Base-by-base conservation (phyloP, 805 yeast genomes). In the Wickerhamiella shivajii region DNA sequence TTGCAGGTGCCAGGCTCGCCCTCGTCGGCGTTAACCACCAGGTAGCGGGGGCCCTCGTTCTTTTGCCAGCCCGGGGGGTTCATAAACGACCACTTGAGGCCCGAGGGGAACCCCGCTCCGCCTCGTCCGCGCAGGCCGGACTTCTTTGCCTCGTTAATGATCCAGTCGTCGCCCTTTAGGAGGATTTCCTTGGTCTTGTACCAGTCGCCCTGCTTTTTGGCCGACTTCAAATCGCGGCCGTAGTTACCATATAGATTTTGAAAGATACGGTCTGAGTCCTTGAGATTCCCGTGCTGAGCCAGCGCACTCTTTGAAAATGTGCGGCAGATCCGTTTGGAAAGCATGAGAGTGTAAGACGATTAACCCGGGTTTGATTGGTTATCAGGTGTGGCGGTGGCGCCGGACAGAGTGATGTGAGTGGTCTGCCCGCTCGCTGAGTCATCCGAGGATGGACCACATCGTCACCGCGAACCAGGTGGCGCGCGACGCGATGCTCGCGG, bases 41-140 rank as follows among this genome's bases (percentile, higher is more conserved):
- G 66, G 54, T 79, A 79, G 51, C 93, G 69, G 40, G 93, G 90
- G n/a, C 93, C 93, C 11, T 60, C 60, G 59, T 80, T 80, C 53
- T 80, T 81, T 41, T 80, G 92, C 93, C 93, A 80, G 39, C 90
- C 90, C 36, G 93, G 93, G 29, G 93, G 93, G 60, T 81, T 81
- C 93, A 80, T 80, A 54, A 80, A 80, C 16, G 90, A 77, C 92
- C 92, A 80, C 59, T 80, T 80, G 51, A 80, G 67, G 20, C 93
- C 93, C 16, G 84, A 71, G 35, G 93, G 93, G 66, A 80, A 80
- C 12, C 93, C 93, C 29, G 93, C 93, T 51, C 93, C 93, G 39
- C 93, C 93, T 58, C 93, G 72, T 39, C 93, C 93, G 54, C 93
- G 71, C 43, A 80, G 65, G 15, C 93, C 93, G 15, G 85, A 75